phyloP scores from a whole-genome alignment of 495 filamentous ascomycete species.

The Penicillium paradoxum region DNA sequence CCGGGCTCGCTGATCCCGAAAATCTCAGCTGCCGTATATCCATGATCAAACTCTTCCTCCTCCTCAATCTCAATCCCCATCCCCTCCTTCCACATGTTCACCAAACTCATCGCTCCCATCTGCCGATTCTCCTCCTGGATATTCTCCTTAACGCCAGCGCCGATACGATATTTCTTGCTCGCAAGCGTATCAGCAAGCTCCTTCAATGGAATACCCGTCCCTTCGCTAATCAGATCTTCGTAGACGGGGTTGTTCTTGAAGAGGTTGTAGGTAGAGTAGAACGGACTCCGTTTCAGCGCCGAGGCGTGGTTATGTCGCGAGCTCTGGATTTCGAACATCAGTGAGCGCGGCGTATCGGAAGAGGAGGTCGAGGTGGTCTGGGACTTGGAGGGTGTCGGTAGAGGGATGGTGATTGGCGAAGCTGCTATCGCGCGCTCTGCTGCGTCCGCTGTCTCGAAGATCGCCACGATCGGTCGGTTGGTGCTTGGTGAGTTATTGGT shows the following conservation, averaged over 20 bases:
- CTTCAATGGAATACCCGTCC: slow-evolving; percentile 23
- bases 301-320: slow-evolving; percentile 26
- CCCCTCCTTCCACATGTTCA: slow-evolving; percentile 24
- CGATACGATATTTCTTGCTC: slow-evolving; percentile 17
- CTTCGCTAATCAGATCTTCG: slow-evolving; percentile 22
- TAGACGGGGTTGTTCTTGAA: slow-evolving; percentile 13
- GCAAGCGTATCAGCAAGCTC: slow-evolving; percentile 29
- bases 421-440: slow-evolving; percentile 31
- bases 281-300: slow-evolving; percentile 30
- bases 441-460: slow-evolving; percentile 34
- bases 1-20: not conserved
- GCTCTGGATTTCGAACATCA: slow-evolving; percentile 24
- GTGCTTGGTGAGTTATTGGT: slow-evolving; percentile 7
- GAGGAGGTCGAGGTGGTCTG: not conserved
- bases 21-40: not conserved
- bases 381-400: slow-evolving; percentile 1
- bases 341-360: not conserved
- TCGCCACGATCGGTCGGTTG: slow-evolving; percentile 24
- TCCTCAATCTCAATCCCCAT: slow-evolving; percentile 1
- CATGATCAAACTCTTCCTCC: not conserved
- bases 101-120: slow-evolving; percentile 24
- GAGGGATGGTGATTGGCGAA: slow-evolving; percentile 28
- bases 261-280: slow-evolving; percentile 18
- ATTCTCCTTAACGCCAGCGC: slow-evolving; percentile 11
- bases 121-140: slow-evolving; percentile 12